These are phyloP conservation scores for Neurospora sp. DNA, from an alignment of 495 filamentous ascomycete genomes.

Conservation along the genomic window DNA sequence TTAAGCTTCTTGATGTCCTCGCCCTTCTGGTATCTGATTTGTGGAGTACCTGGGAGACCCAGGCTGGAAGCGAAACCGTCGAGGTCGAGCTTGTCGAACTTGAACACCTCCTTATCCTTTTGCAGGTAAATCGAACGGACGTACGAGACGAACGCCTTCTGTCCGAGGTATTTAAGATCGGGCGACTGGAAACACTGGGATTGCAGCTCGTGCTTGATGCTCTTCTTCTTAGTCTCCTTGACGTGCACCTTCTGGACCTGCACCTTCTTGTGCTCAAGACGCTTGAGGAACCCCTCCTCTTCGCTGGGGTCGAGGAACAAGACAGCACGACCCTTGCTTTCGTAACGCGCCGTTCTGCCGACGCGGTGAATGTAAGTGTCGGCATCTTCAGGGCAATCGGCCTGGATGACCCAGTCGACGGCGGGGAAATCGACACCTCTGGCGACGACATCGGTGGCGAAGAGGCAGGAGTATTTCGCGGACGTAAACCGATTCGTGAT, in stretches of 20 bases:
- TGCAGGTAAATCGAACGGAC: slow-evolving; percentile 73
- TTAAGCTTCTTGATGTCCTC: slow-evolving; percentile 77
- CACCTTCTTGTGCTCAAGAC: slow-evolving; percentile 80
- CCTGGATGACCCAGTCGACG: slow-evolving; percentile 94
- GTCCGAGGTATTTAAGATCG: slow-evolving; percentile 87
- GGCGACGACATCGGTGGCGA: slow-evolving; percentile 91
- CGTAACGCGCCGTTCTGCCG: slow-evolving; percentile 88
- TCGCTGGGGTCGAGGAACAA: slow-evolving; percentile 88
- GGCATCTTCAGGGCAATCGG: slow-evolving; percentile 90
- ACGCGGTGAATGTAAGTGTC: slow-evolving; percentile 98
- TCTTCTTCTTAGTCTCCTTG: slow-evolving; percentile 79
- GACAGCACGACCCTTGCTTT: slow-evolving; percentile 76
- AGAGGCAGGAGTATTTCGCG: slow-evolving; percentile 73
- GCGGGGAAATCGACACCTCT: slow-evolving; percentile 92
- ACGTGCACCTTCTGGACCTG: slow-evolving; percentile 76
- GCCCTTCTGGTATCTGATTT: slow-evolving; percentile 84
- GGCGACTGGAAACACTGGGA: slow-evolving; percentile 92
- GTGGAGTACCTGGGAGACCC: slow-evolving; percentile 81
- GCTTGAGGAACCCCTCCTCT: slow-evolving; percentile 72
- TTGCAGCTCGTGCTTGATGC: slow-evolving; percentile 72
- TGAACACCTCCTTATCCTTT: slow-evolving; percentile 87
- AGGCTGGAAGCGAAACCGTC: slow-evolving; percentile 79
- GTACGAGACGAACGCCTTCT: slow-evolving; percentile 92
- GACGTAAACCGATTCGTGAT: slow-evolving; percentile 73
- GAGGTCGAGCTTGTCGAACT: slow-evolving; percentile 65